Percentiles rank a stretch among this genome's conserved stretches.
Evolutionary conservation across 2,329 filamentous ascomycete species (phyloP).

Genomic region (Reticulascus tulasneorum): DNA sequence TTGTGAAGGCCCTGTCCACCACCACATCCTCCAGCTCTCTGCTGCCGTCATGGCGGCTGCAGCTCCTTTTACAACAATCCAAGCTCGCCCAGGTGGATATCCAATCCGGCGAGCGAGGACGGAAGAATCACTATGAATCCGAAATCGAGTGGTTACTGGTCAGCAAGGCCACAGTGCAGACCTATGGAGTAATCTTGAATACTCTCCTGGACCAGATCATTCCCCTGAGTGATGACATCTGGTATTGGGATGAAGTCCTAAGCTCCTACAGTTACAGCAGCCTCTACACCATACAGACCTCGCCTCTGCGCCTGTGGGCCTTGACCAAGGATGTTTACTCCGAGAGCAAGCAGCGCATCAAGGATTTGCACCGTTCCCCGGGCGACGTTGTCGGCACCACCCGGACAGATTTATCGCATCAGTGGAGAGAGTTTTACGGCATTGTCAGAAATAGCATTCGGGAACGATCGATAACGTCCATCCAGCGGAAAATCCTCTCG

Average conservation of each 20-base stretch:
- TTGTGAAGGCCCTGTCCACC: constrained; percentile 69
- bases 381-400: constrained; percentile 31
- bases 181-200: constrained; percentile 76
- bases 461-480: constrained; percentile 66
- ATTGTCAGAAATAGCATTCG: constrained; percentile 73
- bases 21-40: constrained; percentile 61
- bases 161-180: constrained; percentile 88
- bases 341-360: constrained; percentile 43
- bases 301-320: constrained; percentile 68
- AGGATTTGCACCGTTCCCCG: constrained; percentile 19
- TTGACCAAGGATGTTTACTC: constrained; percentile 68
- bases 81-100: constrained; percentile 37
- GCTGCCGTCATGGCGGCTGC: constrained; percentile 57
- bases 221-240: constrained; percentile 78
- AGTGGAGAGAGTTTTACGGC: constrained; percentile 71
- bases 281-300: constrained; percentile 82
- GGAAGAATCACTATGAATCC: constrained; percentile 41
- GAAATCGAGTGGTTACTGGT: constrained; percentile 89
- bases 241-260: constrained; percentile 92
- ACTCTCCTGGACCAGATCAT: constrained; percentile 79
- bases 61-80: constrained; percentile 59
- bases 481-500: constrained; percentile 69
- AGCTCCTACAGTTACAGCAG: constrained; percentile 74
- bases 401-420: constrained; percentile 37
- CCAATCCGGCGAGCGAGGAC: constrained; percentile 20